Evolutionary conservation across 768 basidiomycete species (phyloP), one percentile per base, ranked within the genome.

Genomic region (Cantharellus cinnabarinus): DNA sequence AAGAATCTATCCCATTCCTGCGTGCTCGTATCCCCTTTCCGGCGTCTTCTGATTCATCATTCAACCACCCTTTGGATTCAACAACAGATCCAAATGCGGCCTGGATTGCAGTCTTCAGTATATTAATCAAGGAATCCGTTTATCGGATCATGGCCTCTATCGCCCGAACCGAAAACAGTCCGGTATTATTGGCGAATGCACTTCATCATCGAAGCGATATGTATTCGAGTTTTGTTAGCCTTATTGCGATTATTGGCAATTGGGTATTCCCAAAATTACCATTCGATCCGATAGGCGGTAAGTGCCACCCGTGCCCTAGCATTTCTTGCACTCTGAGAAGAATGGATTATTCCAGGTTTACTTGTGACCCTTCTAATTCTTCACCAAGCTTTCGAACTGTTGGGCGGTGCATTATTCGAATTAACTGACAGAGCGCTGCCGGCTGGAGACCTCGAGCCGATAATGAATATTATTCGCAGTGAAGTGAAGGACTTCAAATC

Each of bases 161-260:
- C 39, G 95, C 94, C 5, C 81, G 88, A 60, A 80, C 89, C 65
- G 91, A 97, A 70, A 81, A 82, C 65, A 89, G 85, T 66, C 87
- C 89, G 3, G 95, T 99, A 0, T 71, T 99, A 57, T 73, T 83
- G 20, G 95, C 95, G n/a, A 99, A 98, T 68, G 95, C 94, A 3
- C 77, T 91, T 59, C 94, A 98, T 69, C 95, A 99, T 71, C 79
- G 95, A n/a, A 91, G 88, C 63, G 95, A 99, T 68, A 90, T 89
- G 3, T 89, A 91, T 66, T 91, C 90, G 2, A 93, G 90, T 65
- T 64, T 84, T 55, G 89, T 99, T 58, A 90, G 93, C 5, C 78
- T 98, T 59, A 77, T 85, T 52, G 93, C 94, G 14, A 99, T 99
- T 66, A 71, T 98, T 4, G 90, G 93, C 7, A 88, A 83, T 5